Base-by-base conservation (phyloP, 495 filamentous ascomycete species). In the Lasiosphaeris hirsuta region DNA sequence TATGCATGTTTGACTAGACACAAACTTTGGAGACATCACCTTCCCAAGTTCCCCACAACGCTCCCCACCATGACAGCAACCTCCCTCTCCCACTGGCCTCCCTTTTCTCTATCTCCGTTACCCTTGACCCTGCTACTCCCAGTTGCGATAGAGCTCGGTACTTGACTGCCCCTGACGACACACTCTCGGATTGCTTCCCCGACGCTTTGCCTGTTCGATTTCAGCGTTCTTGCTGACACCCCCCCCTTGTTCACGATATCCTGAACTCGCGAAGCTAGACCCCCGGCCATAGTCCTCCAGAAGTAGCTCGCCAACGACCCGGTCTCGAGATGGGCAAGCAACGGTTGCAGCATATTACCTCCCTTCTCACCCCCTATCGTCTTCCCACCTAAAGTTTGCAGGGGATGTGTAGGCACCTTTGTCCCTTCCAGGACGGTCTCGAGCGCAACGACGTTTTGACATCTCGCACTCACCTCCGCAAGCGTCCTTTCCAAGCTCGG, bases 61-160 rank as follows among this genome's bases (percentile, higher is more conserved):
- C 86, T 85, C 53, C 88, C 86, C 51, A 96, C 88, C 92, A 98
- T 96, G 36, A 98, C 92, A 6, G 93, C 92, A 30, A 93, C 87
- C 73, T 97, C 94, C 54, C 92, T 83, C 66, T 97, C 95, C 86
- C 90, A 96, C 2, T 55, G 39, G 18, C 59, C 60, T 14, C 57
- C 81, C 39, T 81, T 77, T 52, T 72, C 74, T 42, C 69, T 73
- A 5, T 67, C 65, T 0, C 69, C 71, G 7, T 62, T 44, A 0
- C 60, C 61, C 64, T 75, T 74, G 65, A 74, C 69, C 55, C 77
- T 75, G 0, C 50, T 56, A 1, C 65, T 57, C 14, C 64, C 68
- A 15, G 77, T 59, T 19, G 63, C 54, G 1, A 75, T 70, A 0
- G 74, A 67, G 56, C 76, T 73, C 8, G 90, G 77, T 46, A 73